A percentile compares a stretch with the other conserved stretches of the same genome.
Conservation (phyloP, 2,329 filamentous ascomycete genomes). For the Apiospora kogelbergensis region DNA sequence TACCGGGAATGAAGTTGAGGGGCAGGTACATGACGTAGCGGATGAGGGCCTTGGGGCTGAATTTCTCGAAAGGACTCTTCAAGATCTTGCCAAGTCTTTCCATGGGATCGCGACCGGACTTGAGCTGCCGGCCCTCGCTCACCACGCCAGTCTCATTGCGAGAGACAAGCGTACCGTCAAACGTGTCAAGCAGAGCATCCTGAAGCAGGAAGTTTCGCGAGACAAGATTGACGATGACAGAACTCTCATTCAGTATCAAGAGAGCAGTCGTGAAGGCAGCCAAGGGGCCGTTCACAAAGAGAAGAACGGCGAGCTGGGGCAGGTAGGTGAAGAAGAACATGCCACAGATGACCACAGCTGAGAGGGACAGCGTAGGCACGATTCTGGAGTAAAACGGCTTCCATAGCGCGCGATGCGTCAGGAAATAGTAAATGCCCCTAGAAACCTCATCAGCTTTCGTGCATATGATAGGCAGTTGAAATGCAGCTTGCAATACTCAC, state of each 20-base stretch:
- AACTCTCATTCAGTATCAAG: conserved; percentile 64
- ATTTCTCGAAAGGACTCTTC: conserved; percentile 57
- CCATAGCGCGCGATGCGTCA: conserved; percentile 56
- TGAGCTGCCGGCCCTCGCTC: conserved; percentile 71
- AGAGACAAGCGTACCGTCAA: conserved; percentile 70
- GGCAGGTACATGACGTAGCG: conserved; percentile 84
- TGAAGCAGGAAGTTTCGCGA: conserved; percentile 74
- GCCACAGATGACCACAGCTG: conserved; percentile 66
- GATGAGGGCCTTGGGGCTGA: conserved; percentile 63
- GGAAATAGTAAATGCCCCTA: conserved; percentile 60
- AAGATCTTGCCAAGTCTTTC: conserved; percentile 56
- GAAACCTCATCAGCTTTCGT: neutral
- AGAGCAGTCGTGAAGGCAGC: conserved; percentile 72
- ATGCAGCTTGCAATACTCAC: conserved; percentile 27
- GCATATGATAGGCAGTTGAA: neutral
- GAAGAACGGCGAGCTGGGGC: conserved; percentile 79
- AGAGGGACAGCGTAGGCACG: conserved; percentile 65
- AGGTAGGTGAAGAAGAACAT: conserved; percentile 90
- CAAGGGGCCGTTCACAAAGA: conserved; percentile 82
- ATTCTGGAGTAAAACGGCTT: conserved; percentile 57
- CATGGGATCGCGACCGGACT: conserved; percentile 58
- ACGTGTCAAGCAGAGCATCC: conserved; percentile 83
- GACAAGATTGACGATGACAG: conserved; percentile 55
- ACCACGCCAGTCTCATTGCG: conserved; percentile 61
- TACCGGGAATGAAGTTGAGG: conserved; percentile 82